Conservation (phyloP, 2,329 filamentous ascomycete species). For the Chaetomium globosum region DNA sequence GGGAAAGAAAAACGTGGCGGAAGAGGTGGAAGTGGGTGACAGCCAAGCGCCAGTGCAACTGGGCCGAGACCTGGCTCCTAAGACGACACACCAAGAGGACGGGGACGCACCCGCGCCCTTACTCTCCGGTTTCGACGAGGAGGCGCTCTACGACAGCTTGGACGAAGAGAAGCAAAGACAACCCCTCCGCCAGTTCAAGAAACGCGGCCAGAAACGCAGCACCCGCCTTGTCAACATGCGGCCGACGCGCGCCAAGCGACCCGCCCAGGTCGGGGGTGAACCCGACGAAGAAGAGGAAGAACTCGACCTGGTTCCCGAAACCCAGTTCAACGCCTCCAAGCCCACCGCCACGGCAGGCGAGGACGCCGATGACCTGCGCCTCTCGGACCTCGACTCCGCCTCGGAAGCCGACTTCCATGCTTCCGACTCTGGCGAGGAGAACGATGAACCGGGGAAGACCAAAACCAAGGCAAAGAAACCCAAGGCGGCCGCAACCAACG, state of each 20-base stretch:
- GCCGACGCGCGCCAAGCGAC: slow-evolving; percentile 55
- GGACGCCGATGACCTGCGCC: slow-evolving; percentile 23
- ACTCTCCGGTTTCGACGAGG: slow-evolving; percentile 66
- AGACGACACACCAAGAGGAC: background rate
- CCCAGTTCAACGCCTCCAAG: slow-evolving; percentile 38
- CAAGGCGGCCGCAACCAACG: slow-evolving; percentile 7
- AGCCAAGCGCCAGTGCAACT: slow-evolving; percentile 44
- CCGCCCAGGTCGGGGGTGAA: slow-evolving; percentile 40
- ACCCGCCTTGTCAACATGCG: slow-evolving; percentile 69
- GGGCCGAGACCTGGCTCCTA: background rate
- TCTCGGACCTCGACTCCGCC: slow-evolving; percentile 44
- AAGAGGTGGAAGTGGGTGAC: slow-evolving; percentile 24
- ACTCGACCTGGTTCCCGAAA: slow-evolving; percentile 48
- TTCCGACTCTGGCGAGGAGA: slow-evolving; percentile 46
- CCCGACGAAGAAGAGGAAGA: slow-evolving; percentile 43
- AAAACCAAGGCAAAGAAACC: background rate
- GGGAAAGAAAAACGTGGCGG: slow-evolving; percentile 22
- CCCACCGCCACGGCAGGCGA: slow-evolving; percentile 35
- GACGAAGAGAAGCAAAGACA: slow-evolving; percentile 49
- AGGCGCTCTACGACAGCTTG: slow-evolving; percentile 58
- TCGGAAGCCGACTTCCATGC: slow-evolving; percentile 33
- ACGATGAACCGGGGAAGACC: slow-evolving; percentile 35
- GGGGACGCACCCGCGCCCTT: slow-evolving; percentile 42
- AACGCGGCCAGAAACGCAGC: slow-evolving; percentile 80
- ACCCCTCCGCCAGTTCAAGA: slow-evolving; percentile 70